phyloP scores from a whole-genome alignment of 2,329 filamentous ascomycete genomes.

The Calycina marina region DNA sequence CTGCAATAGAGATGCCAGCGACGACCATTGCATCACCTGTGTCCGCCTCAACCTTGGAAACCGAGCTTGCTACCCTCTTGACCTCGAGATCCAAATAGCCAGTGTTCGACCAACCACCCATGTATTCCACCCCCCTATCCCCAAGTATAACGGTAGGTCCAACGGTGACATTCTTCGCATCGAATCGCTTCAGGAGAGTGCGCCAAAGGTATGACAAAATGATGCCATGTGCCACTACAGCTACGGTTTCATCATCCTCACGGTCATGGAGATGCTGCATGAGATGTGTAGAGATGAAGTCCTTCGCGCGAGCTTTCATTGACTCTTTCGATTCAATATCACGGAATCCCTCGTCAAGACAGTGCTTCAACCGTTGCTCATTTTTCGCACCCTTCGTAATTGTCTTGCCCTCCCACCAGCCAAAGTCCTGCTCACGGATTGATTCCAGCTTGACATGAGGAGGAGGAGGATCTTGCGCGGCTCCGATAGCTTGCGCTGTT shows the following conservation, averaged over 20 bases:
- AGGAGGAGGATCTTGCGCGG: constrained; percentile 30
- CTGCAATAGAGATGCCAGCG: neutral
- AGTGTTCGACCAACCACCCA: constrained; percentile 51
- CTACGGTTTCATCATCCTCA: constrained; percentile 30
- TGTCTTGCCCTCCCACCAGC: constrained; percentile 51
- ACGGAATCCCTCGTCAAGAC: constrained; percentile 27
- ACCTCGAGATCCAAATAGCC: constrained; percentile 32
- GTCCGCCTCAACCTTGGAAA: neutral
- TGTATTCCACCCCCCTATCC: constrained; percentile 26
- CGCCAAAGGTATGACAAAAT: constrained; percentile 58
- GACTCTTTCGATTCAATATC: constrained; percentile 54
- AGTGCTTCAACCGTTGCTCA: constrained; percentile 25
- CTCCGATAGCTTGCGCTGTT: constrained; percentile 53
- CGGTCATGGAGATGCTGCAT: constrained; percentile 32
- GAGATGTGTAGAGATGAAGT: constrained; percentile 52
- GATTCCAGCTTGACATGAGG: constrained; percentile 22
- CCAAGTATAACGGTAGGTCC: constrained; percentile 26
- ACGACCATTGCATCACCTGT: neutral
- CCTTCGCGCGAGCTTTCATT: constrained; percentile 48
- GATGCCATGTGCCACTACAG: constrained; percentile 71
- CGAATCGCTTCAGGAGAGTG: constrained; percentile 41
- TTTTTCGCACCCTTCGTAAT: constrained; percentile 32
- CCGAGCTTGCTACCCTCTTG: constrained; percentile 2
- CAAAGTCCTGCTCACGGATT: constrained; percentile 63
- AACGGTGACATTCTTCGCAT: constrained; percentile 21